Conservation (phyloP, 352 stramenopile species). For the Phytophthora tubulina region DNA sequence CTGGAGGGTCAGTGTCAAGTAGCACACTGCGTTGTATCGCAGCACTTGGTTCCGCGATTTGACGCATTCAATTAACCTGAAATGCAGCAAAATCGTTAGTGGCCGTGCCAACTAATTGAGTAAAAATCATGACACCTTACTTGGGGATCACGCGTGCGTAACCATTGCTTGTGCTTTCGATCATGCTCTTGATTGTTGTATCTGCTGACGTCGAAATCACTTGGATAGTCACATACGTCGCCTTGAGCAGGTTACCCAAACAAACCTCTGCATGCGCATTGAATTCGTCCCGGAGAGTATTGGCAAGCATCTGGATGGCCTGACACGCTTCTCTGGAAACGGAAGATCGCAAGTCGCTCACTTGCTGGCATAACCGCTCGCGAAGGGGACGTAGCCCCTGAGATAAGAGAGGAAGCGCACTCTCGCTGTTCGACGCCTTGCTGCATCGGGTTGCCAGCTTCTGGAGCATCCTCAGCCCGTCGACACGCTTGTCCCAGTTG, state of each 20-base stretch:
- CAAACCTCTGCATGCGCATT: constrained; percentile 81
- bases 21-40: constrained; percentile 73
- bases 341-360: constrained; percentile 80
- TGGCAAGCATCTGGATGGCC: constrained; percentile 73
- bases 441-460: constrained; percentile 60
- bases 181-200: constrained; percentile 75
- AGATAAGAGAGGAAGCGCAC: constrained; percentile 41
- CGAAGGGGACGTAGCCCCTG: constrained; percentile 63
- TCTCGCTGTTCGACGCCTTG: constrained; percentile 38
- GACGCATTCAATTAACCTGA: constrained; percentile 78
- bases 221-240: constrained; percentile 90
- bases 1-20: constrained; percentile 79
- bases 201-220: constrained; percentile 85
- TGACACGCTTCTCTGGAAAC: constrained; percentile 81
- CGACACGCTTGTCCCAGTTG: constrained; percentile 83
- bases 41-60: constrained; percentile 83
- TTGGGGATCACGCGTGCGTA: constrained; percentile 80
- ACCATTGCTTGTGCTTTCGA: constrained; percentile 78
- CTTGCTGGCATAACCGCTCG: constrained; percentile 76
- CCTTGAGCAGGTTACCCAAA: constrained; percentile 78
- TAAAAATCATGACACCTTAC: constrained; percentile 42
- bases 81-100: constrained; percentile 13
- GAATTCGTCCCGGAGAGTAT: constrained; percentile 74
- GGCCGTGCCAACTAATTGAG: no score
- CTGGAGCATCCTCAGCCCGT: constrained; percentile 71